Percentiles rank a stretch among this genome's conserved stretches.
phyloP scores from a whole-genome alignment of 164 flowering plant species.

The Kingdonia uniflora region DNA sequence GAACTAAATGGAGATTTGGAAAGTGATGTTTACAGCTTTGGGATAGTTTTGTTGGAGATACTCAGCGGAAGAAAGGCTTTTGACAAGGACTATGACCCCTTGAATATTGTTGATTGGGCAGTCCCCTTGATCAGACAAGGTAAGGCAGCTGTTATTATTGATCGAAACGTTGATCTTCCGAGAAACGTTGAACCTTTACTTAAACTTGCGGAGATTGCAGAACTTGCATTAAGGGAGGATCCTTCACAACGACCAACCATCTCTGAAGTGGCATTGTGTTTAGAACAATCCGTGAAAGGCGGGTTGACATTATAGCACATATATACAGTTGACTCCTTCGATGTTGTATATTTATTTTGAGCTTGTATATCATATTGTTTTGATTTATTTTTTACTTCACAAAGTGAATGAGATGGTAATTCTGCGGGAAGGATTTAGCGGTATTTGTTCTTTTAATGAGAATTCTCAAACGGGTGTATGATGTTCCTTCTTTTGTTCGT shows the following conservation, averaged over 20 bases:
- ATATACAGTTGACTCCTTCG: neutral
- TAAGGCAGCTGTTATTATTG: slow-evolving; percentile 68
- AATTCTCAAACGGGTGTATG: too few relatives aligned
- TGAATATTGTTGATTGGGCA: slow-evolving; percentile 69
- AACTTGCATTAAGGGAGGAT: slow-evolving; percentile 50
- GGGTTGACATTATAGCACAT: slow-evolving; percentile 35
- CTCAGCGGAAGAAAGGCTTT: slow-evolving; percentile 76
- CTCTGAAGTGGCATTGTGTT: slow-evolving; percentile 40
- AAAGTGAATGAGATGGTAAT: slow-evolving; percentile 17
- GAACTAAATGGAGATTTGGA: slow-evolving; percentile 30
- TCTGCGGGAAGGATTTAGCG: slow-evolving; percentile 11
- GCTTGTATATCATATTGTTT: slow-evolving; percentile 8
- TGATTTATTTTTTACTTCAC: slow-evolving; percentile 15
- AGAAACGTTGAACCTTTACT: slow-evolving; percentile 79
- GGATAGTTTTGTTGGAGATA: slow-evolving; percentile 70
- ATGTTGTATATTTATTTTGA: too few relatives aligned
- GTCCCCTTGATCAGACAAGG: slow-evolving; percentile 62
- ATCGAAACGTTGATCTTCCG: slow-evolving; percentile 50
- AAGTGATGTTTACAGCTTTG: slow-evolving; percentile 61
- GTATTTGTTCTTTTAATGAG: slow-evolving; percentile 8
- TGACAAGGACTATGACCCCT: slow-evolving; percentile 55
- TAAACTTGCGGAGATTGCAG: slow-evolving; percentile 73
- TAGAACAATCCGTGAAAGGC: slow-evolving; percentile 57
- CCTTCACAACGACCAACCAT: slow-evolving; percentile 50
- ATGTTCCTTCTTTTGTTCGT: too few relatives aligned